These are phyloP conservation scores for Parachaetomium inaequale DNA, from an alignment of 495 filamentous ascomycete species.

Conservation along the genomic window DNA sequence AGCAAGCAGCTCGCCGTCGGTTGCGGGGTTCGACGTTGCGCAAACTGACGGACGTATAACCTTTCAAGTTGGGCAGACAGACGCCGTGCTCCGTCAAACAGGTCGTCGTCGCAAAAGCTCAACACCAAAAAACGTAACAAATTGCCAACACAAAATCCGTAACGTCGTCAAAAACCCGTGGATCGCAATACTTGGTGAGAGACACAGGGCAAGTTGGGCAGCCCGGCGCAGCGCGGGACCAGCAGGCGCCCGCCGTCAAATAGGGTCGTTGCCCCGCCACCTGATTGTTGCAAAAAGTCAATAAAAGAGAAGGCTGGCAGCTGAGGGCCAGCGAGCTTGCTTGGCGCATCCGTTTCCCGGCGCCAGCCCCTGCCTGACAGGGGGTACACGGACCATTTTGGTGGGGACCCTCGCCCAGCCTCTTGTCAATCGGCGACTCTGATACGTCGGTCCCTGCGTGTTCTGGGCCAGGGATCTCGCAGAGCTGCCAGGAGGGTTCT, in stretches of 20 bases:
- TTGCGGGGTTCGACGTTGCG: background rate
- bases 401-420: background rate
- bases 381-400: background rate
- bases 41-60: too few species aligned
- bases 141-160: background rate
- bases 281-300: conserved; percentile 31
- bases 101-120: background rate
- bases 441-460: background rate
- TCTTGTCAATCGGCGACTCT: background rate
- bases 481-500: background rate
- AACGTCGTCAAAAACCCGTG: conserved; percentile 1
- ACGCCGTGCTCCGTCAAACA: background rate
- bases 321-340: background rate
- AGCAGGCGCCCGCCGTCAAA: conserved; percentile 17
- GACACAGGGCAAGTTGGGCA: conserved; percentile 4
- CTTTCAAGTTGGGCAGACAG: too few species aligned
- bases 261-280: conserved; percentile 44
- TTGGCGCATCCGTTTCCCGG: background rate
- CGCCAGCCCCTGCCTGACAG: background rate
- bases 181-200: background rate
- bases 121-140: background rate
- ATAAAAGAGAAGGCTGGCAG: conserved; percentile 45
- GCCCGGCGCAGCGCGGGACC: conserved; percentile 4
- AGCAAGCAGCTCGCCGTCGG: conserved; percentile 7
- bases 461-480: background rate